Percentiles rank a stretch among this genome's conserved stretches.
These are phyloP conservation scores for Eucalyptus brandiana DNA, from an alignment of 345 rosid genomes.

Conservation along the genomic window DNA sequence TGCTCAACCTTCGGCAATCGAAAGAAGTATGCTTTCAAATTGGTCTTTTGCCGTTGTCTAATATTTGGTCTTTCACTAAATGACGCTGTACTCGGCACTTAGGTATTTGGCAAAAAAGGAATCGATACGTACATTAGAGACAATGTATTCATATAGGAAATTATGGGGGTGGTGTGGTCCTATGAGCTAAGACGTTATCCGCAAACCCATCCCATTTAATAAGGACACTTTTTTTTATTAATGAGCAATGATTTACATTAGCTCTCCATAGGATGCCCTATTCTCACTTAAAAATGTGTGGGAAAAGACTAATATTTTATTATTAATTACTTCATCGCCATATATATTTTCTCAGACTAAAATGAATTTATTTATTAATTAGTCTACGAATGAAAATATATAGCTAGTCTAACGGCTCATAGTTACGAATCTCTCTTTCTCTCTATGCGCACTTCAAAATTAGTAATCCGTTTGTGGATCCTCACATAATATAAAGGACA, in stretches of 20 bases:
- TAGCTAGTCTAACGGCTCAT: not conserved
- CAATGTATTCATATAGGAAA: not conserved
- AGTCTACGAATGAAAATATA: fast-evolving
- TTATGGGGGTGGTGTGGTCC: not conserved
- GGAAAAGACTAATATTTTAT: not conserved
- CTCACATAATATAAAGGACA: not conserved
- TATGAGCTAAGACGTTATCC: not conserved
- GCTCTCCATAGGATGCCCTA: not conserved
- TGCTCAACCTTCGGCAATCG: not conserved
- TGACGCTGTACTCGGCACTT: not conserved
- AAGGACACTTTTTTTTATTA: too few relatives aligned
- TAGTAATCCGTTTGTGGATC: too few relatives aligned
- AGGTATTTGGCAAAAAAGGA: not conserved
- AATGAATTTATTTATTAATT: too few relatives aligned
- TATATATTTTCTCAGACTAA: not conserved
- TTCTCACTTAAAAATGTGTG: not conserved
- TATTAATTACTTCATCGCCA: not conserved
- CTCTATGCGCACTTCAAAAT: too few relatives aligned
- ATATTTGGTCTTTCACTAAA: not conserved
- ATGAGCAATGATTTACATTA: too few relatives aligned
- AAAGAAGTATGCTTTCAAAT: not conserved
- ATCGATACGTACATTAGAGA: not conserved
- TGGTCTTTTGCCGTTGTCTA: not conserved
- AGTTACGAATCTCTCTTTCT: too few relatives aligned
- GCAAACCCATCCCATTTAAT: not conserved